Evolutionary conservation across 257 asterid genomes (phyloP), one percentile per base, ranked within the genome.

Genomic region (Striga asiatica): DNA sequence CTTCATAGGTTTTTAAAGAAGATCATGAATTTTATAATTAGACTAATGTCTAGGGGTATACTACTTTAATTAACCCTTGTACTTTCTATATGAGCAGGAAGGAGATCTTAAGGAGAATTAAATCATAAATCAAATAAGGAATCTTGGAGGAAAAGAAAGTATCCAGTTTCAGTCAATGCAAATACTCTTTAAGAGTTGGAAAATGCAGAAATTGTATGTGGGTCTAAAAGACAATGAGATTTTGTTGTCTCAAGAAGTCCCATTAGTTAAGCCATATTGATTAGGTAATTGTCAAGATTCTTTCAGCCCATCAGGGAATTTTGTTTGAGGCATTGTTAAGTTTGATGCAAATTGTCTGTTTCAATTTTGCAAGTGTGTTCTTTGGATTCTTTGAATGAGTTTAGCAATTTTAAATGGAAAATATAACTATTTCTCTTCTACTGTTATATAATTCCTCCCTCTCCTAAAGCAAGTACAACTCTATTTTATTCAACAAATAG

Each of bases 81-180:
- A 11, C 4, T 11, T 17, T 32, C 10, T 41, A 8, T 20, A 14
- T 59, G 31, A 38, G 54, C 60, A 61, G 67, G 60, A 61, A 22
- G 53, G 67, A 61, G 58, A 10, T 61, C 39, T 8, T 50, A 6
- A 61, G 68, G 56, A 63, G 68, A 42, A 13, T 43, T 20, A 63
- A n/a, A 23, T 21, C 22, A 54, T 60, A n/a, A n/a, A n/a, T n/a
- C n/a, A n/a, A n/a, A n/a, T n/a, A n/a, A n/a, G 47, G 21, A 3
- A 12, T 18, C 28, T 27, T 20, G 4, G 53, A 11, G 22, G 31
- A 9, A 19, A 8, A 25, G 56, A 50, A 50, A 12, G n/a, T 37
- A 25, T 25, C 50, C 51, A 23, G 24, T 47, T 54, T 54, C 38
- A 23, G 46, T 31, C 5, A 12, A 17, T 22, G 52, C 21, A 18